Percentiles rank a stretch among this genome's conserved stretches.
Conservation (phyloP, 2,329 filamentous ascomycete genomes). For the Celoporthe dispersa region DNA sequence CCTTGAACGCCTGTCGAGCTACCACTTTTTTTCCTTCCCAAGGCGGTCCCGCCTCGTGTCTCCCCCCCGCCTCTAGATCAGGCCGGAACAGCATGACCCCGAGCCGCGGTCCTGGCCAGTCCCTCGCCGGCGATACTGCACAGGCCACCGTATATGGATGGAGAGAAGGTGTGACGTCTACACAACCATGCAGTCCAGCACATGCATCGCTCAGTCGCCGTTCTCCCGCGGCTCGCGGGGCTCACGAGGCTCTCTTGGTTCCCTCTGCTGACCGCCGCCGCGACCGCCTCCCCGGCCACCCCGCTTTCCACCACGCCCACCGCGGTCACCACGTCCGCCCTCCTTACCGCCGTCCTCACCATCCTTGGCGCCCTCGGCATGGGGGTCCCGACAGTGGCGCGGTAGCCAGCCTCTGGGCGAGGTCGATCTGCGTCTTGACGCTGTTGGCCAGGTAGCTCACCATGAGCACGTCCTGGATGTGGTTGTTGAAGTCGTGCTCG, state of each 20-base stretch:
- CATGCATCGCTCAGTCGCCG: slow-evolving; percentile 37
- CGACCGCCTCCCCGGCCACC: slow-evolving; percentile 46
- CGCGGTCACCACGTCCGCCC: slow-evolving; percentile 49
- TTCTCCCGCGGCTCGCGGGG: slow-evolving; percentile 51
- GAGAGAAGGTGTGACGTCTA: slow-evolving; percentile 3
- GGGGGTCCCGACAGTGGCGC: slow-evolving; percentile 62
- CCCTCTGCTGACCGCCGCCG: slow-evolving; percentile 54
- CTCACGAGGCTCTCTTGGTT: slow-evolving; percentile 56
- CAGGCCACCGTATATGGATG: not conserved
- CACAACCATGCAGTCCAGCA: slow-evolving; percentile 22
- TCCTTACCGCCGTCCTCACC: slow-evolving; percentile 49
- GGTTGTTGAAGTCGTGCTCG: slow-evolving; percentile 99
- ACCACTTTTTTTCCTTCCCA: slow-evolving; percentile 23
- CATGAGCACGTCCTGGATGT: slow-evolving; percentile 98
- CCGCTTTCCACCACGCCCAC: slow-evolving; percentile 49
- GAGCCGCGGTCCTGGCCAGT: not conserved
- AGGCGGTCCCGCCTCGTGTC: slow-evolving; percentile 12
- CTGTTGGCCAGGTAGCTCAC: slow-evolving; percentile 98
- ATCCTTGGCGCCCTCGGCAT: slow-evolving; percentile 50
- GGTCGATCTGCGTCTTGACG: slow-evolving; percentile 97
- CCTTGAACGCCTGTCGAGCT: slow-evolving; percentile 27
- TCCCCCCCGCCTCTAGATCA: slow-evolving; percentile 7
- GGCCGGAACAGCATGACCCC: not conserved
- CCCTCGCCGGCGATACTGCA: slow-evolving; percentile 28
- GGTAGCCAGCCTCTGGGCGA: slow-evolving; percentile 93